phyloP scores from a whole-genome alignment of 768 basidiomycete species.

The Tulasnella sp. region DNA sequence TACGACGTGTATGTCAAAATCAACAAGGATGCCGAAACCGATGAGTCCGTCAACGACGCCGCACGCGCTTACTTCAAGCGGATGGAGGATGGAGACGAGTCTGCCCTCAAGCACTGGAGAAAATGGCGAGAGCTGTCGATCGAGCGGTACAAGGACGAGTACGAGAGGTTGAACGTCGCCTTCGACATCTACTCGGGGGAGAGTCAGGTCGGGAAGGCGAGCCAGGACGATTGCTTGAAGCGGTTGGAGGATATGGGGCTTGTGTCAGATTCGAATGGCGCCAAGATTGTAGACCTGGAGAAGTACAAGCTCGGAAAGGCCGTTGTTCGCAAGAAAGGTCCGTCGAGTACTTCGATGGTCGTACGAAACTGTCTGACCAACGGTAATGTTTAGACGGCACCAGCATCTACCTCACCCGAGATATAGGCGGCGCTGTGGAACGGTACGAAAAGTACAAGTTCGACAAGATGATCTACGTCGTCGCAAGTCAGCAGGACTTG shows the following conservation, averaged over 20 bases:
- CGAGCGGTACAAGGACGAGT: constrained; percentile 79
- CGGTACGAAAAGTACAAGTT: constrained; percentile 86
- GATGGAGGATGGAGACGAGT: constrained; percentile 87
- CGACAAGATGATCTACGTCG: constrained; percentile 89
- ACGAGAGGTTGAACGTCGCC: constrained; percentile 75
- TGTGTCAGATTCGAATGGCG: constrained; percentile 64
- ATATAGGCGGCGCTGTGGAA: constrained; percentile 88
- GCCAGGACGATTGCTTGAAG: constrained; percentile 60
- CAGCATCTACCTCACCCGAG: constrained; percentile 87
- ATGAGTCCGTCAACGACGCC: constrained; percentile 50
- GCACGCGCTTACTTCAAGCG: constrained; percentile 85
- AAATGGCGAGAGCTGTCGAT: constrained; percentile 88
- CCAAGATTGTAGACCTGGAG: constrained; percentile 76
- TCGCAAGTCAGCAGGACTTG: constrained; percentile 75
- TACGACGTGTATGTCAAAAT: constrained; percentile 93
- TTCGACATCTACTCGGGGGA: constrained; percentile 93
- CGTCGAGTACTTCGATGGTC: constrained; percentile 17
- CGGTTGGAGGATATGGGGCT: constrained; percentile 60
- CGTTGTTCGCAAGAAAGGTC: constrained; percentile 76
- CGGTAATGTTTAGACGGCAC: constrained; percentile 56
- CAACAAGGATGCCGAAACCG: constrained; percentile 67
- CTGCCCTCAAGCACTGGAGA: constrained; percentile 76
- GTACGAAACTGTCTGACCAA: background rate
- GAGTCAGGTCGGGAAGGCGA: constrained; percentile 61
- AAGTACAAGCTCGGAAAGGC: constrained; percentile 88